These are phyloP conservation scores for Plasmopara muralis DNA, from an alignment of 352 stramenopile species.

Conservation along the genomic window DNA sequence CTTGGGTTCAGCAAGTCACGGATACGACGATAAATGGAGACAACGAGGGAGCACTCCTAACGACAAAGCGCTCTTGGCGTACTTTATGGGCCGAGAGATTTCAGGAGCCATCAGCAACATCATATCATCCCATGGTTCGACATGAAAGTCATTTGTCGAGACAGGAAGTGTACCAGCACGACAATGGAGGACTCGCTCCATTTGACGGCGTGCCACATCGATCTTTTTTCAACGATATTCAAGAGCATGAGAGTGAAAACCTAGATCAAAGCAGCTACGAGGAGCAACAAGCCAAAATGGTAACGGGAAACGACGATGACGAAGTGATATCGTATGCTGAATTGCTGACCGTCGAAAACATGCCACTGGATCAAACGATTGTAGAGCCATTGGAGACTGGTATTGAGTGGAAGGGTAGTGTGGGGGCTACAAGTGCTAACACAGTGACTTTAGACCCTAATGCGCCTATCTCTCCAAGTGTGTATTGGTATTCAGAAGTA, in stretches of 20 bases:
- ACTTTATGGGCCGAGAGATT: conserved; percentile 44
- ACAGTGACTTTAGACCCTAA: conserved; percentile 7
- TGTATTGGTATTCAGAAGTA: conserved; percentile 78
- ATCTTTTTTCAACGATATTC: conserved; percentile 73
- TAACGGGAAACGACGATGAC: conserved; percentile 20
- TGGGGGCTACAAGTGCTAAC: conserved; percentile 16
- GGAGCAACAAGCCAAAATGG: conserved; percentile 12
- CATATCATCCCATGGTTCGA: conserved; percentile 65
- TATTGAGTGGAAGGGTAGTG: conserved; percentile 27
- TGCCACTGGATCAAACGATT: conserved; percentile 50
- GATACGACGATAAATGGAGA: conserved; percentile 3
- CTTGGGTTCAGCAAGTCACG: conserved; percentile 21
- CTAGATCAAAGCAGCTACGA: conserved; percentile 38
- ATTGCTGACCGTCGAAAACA: conserved; percentile 38
- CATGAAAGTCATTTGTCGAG: conserved; percentile 83
- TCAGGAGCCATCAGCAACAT: conserved; percentile 26
- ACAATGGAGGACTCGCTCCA: conserved; percentile 66
- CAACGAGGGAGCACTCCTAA: conserved; percentile 30
- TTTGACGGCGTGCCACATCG: conserved; percentile 85
- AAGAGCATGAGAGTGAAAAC: conserved; percentile 40
- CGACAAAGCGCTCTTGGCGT: conserved; percentile 38
- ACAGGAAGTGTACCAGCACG: conserved; percentile 69
- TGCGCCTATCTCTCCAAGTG: conserved; percentile 14
- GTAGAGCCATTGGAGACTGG: conserved; percentile 51
- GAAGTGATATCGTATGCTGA: conserved; percentile 51